Evolutionary conservation across 495 filamentous ascomycete genomes (phyloP).

Genomic region (Neurospora pannonica): DNA sequence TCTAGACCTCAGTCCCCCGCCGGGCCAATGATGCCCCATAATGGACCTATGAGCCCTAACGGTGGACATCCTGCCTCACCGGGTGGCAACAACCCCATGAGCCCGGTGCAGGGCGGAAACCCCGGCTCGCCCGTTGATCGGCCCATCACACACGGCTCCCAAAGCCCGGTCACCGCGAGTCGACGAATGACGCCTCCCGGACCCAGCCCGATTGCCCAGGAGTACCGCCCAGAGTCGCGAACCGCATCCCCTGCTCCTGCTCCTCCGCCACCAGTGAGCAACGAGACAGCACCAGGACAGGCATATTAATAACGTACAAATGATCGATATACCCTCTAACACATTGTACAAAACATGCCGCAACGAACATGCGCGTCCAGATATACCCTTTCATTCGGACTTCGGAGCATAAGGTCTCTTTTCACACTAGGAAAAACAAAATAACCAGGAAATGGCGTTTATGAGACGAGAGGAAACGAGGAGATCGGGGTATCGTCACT

Average conservation of each 20-base stretch:
- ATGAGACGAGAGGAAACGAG: neutral
- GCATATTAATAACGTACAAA: conserved; percentile 27
- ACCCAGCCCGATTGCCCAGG: conserved; percentile 52
- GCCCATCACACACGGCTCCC: conserved; percentile 12
- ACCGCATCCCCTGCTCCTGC: neutral
- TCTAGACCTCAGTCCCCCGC: conserved; percentile 15
- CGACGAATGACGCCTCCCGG: conserved; percentile 45
- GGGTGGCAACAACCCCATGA: neutral
- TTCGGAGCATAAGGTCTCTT: neutral
- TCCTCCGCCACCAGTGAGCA: conserved; percentile 26
- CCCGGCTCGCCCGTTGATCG: neutral
- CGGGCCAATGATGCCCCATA: conserved; percentile 23
- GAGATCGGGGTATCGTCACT: neutral
- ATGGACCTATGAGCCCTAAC: conserved; percentile 34
- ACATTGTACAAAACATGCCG: neutral
- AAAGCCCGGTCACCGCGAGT: conserved; percentile 24
- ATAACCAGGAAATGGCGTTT: conserved; percentile 3
- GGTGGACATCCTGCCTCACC: conserved; percentile 1
- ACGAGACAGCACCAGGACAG: conserved; percentile 41
- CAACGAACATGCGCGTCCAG: neutral
- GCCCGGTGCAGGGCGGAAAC: neutral
- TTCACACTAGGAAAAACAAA: neutral
- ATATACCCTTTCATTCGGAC: neutral
- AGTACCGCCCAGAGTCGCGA: conserved; percentile 19
- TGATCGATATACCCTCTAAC: neutral